Conservation (phyloP, 2,329 filamentous ascomycete genomes). For the Coniella vitis region DNA sequence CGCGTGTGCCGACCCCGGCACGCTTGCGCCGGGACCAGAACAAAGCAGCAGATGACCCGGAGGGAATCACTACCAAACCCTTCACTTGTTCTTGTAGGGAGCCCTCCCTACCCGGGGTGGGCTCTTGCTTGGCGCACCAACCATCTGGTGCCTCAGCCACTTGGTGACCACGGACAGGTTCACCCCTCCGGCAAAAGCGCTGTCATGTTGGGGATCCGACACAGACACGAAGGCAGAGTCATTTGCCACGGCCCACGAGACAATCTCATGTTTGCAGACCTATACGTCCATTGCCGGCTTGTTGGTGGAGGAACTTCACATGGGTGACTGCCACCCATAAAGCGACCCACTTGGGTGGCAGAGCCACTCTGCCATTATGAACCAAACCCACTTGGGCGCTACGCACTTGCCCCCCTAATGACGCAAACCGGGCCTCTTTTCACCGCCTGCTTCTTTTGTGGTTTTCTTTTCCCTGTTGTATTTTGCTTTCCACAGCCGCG, state of each 20-base stretch:
- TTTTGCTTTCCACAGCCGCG: background rate
- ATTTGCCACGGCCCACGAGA: slow-evolving; percentile 2
- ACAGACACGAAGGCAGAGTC: background rate
- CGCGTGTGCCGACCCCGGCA: too few relatives aligned
- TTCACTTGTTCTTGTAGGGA: background rate
- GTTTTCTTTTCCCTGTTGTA: background rate
- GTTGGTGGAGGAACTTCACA: background rate
- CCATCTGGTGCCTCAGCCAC: slow-evolving; percentile 3
- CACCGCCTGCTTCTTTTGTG: background rate
- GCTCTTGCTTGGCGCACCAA: background rate
- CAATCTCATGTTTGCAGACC: background rate
- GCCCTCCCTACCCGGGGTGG: background rate
- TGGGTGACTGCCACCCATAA: slow-evolving; percentile 16
- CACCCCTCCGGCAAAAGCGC: slow-evolving; percentile 8
- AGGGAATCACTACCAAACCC: too few relatives aligned
- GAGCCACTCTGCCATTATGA: background rate
- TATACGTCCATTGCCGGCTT: background rate
- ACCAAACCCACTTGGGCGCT: slow-evolving; percentile 5
- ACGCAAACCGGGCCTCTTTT: background rate
- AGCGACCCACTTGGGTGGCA: background rate
- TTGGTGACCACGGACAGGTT: slow-evolving; percentile 10
- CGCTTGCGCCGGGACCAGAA: background rate
- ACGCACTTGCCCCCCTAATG: slow-evolving; percentile 2
- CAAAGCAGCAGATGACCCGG: background rate
- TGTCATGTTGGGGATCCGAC: background rate